phyloP scores from a whole-genome alignment of 495 filamentous ascomycete species.

The Baudoinia panamericana region DNA sequence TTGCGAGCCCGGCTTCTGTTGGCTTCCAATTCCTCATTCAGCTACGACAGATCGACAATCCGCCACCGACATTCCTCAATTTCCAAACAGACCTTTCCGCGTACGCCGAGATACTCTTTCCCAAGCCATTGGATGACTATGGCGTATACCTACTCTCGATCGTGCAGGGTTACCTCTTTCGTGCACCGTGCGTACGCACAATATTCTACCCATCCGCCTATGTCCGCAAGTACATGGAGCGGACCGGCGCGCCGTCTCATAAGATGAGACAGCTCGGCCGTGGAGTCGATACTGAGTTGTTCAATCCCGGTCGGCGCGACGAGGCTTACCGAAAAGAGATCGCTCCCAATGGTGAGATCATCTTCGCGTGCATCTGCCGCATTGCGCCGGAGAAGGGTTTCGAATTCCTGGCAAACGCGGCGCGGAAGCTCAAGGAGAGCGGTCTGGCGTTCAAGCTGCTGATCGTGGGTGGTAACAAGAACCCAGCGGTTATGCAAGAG shows the following conservation, averaged over 20 bases:
- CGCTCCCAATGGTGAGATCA: slow-evolving; percentile 44
- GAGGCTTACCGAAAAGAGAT: slow-evolving; percentile 36
- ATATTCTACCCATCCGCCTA: slow-evolving; percentile 50
- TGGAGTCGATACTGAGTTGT: slow-evolving; percentile 47
- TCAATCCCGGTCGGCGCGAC: slow-evolving; percentile 38
- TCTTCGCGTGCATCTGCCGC: slow-evolving; percentile 46
- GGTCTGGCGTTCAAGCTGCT: slow-evolving; percentile 45
- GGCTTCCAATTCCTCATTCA: slow-evolving; percentile 52
- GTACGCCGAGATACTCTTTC: slow-evolving; percentile 49
- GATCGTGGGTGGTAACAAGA: slow-evolving; percentile 50
- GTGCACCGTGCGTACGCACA: slow-evolving; percentile 40
- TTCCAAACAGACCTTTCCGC: slow-evolving; percentile 54
- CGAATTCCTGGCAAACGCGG: slow-evolving; percentile 43
- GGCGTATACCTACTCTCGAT: slow-evolving; percentile 41
- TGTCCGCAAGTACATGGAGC: slow-evolving; percentile 42
- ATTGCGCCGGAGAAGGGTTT: slow-evolving; percentile 54
- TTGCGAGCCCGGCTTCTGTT: slow-evolving; percentile 50
- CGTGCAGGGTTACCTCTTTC: slow-evolving; percentile 48
- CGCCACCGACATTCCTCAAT: slow-evolving; percentile 45
- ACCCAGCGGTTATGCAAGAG: slow-evolving; percentile 41
- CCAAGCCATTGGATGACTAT: slow-evolving; percentile 39
- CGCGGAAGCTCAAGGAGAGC: slow-evolving; percentile 35
- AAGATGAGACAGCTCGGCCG: slow-evolving; percentile 43
- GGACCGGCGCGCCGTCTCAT: slow-evolving; percentile 34
- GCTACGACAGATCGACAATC: slow-evolving; percentile 39